Conservation (phyloP, 2,329 filamentous ascomycete genomes). For the Colletotrichum noveboracense region DNA sequence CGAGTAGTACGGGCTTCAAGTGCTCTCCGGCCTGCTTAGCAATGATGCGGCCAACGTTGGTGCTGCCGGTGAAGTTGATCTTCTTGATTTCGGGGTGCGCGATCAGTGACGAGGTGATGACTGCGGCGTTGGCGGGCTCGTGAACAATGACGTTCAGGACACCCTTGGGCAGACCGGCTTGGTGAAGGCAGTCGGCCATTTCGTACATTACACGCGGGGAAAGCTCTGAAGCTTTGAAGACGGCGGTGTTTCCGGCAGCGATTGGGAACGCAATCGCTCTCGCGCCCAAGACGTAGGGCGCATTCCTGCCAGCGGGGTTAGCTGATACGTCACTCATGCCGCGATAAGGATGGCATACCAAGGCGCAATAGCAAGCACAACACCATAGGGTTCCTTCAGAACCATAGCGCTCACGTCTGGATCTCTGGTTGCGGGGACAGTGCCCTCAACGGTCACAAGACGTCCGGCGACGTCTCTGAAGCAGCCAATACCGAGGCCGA, state of each 20-base stretch:
- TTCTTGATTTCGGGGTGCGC: constrained; percentile 73
- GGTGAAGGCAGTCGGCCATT: constrained; percentile 67
- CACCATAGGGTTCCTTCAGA: constrained; percentile 76
- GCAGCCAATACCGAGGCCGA: constrained; percentile 34
- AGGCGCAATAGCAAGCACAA: constrained; percentile 79
- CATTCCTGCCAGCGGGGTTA: constrained; percentile 51
- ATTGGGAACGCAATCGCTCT: constrained; percentile 67
- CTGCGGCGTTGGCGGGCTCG: constrained; percentile 68
- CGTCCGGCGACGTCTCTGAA: constrained; percentile 43
- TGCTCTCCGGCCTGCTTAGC: constrained; percentile 72
- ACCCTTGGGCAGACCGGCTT: constrained; percentile 79
- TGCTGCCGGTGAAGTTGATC: constrained; percentile 86
- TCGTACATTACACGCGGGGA: constrained; percentile 68
- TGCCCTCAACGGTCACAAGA: constrained; percentile 35
- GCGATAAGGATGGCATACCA: constrained; percentile 59
- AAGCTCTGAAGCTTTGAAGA: constrained; percentile 75
- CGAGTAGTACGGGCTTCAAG: constrained; percentile 80
- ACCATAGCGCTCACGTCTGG: constrained; percentile 62
- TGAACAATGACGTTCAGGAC: constrained; percentile 75
- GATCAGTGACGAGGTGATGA: constrained; percentile 72
- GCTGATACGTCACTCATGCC: background rate
- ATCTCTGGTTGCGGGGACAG: constrained; percentile 35
- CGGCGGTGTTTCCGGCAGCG: constrained; percentile 77
- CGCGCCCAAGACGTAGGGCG: constrained; percentile 59
- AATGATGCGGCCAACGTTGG: constrained; percentile 75